Base-by-base conservation (phyloP, 2,329 filamentous ascomycete species). In the Raffaelea deltoideospora region DNA sequence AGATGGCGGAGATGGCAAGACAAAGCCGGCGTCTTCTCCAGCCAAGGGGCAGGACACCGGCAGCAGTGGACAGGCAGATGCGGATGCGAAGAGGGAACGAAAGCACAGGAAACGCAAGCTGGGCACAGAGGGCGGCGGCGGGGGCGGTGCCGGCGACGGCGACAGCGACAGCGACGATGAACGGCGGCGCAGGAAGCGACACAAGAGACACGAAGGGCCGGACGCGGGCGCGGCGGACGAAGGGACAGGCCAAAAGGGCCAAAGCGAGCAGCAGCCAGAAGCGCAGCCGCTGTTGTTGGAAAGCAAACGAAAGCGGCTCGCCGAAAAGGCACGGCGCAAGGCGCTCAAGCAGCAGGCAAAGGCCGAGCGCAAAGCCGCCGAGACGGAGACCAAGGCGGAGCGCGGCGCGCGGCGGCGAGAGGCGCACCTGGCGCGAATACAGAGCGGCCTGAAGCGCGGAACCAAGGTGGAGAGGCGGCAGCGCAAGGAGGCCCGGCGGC, bases 351-450 rank as follows among this genome's bases (percentile, higher is more conserved):
- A 53, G 51, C 45, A 53, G 49, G 17, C 30, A 14, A 40, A 40
- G 19, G 22, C 28, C 14, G 36, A 38, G 14, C 23, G 31, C 10
- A 34, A 27, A 20, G 10, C 5, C 8, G 31, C 14, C 5, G 31
- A 33, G 23, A 23, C 56, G 48, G 63, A 67, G 41, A 65, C 66
- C 40, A 70, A 64, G 46, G 56, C 57, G 36, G 57, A 63, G 48
- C 51, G 61, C 34, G 53, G 57, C 47, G 59, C 46, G 45, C 50
- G 53, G 36, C 53, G 54, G 43, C 48, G 51, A 33, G 46, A 48
- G 28, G 57, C 50, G 40, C 41, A 48, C 42, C 50, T 7, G 5
- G 9, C 9, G 18, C n/a, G 15, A 30, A 30, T 13, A 14, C 5
- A 27, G 6, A 27, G n/a, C 7, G n/a, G 6, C 6, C 5, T 10